These are phyloP conservation scores for Globisporangium parvum DNA, from an alignment of 352 stramenopile genomes.

Conservation along the genomic window DNA sequence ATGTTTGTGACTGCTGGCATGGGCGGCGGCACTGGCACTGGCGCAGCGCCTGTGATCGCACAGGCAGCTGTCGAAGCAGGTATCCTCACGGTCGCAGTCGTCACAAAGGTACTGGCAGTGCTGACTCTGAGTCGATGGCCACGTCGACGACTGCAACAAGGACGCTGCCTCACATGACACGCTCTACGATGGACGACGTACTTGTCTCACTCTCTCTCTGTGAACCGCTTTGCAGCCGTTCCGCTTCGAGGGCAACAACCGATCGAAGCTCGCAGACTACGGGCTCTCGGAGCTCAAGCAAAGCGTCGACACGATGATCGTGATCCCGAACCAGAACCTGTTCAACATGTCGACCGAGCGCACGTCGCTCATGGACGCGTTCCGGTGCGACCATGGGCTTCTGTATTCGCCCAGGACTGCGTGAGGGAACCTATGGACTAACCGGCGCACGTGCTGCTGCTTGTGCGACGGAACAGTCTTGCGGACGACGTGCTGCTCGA, in stretches of 20 bases:
- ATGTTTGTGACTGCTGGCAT: conserved; percentile 88
- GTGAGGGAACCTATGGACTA: background rate
- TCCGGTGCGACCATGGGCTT: conserved; percentile 42
- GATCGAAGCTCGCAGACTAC: conserved; percentile 70
- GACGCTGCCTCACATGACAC: too few species aligned
- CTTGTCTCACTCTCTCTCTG: background rate
- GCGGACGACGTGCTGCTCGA: conserved; percentile 82
- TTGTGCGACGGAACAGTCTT: conserved; percentile 28
- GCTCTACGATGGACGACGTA: too few species aligned
- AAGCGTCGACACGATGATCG: conserved; percentile 85
- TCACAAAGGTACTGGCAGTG: conserved; percentile 68
- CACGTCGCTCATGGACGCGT: conserved; percentile 86
- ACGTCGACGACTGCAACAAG: too few species aligned
- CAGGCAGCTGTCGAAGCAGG: conserved; percentile 76
- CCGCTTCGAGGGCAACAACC: conserved; percentile 80
- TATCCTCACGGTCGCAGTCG: conserved; percentile 80
- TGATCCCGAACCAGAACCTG: conserved; percentile 87
- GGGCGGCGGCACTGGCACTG: conserved; percentile 77
- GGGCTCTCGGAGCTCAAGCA: conserved; percentile 74
- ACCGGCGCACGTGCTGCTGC: background rate
- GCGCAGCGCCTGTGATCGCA: conserved; percentile 78
- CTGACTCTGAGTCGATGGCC: too few species aligned
- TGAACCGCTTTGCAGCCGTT: conserved; percentile 50
- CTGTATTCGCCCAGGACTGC: background rate
- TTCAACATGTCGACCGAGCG: conserved; percentile 86